A percentile compares a stretch with the other conserved stretches of the same genome.
These are phyloP conservation scores for Rhodamnia argentea DNA, from an alignment of 345 rosid species.

Conservation along the genomic window DNA sequence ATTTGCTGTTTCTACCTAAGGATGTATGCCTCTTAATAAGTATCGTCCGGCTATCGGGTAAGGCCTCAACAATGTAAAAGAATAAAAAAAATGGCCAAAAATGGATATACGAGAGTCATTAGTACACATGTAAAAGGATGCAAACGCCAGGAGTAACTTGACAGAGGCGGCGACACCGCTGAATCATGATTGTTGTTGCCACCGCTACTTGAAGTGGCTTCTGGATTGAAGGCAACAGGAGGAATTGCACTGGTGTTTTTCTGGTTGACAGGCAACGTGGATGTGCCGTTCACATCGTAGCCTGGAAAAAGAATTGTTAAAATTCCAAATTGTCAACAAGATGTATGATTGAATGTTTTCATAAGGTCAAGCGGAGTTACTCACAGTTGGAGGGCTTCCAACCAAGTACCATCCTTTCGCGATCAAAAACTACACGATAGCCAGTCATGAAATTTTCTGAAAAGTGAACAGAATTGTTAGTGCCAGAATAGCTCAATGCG, in stretches of 20 bases:
- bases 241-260: conserved; percentile 22
- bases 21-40: neutral
- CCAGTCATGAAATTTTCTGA: conserved; percentile 89
- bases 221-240: conserved; percentile 55
- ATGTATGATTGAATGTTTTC: neutral
- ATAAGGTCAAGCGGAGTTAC: neutral
- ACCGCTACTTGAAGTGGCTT: conserved; percentile 36
- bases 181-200: neutral
- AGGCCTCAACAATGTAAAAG: neutral
- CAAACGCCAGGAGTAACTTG: conserved; percentile 4
- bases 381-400: conserved; percentile 74
- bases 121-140: conserved; percentile 1
- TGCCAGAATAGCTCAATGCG: neutral
- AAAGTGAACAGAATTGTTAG: neutral
- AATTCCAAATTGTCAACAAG: neutral
- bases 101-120: conserved; percentile 7
- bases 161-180: conserved; percentile 9
- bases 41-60: neutral
- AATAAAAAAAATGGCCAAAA: conserved; percentile 22
- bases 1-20: neutral
- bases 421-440: conserved; percentile 54
- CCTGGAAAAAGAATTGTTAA: conserved; percentile 17
- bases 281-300: conserved; percentile 14
- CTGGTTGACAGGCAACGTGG: conserved; percentile 30
- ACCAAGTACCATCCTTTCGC: conserved; percentile 50